Evolutionary conservation across 495 filamentous ascomycete genomes (phyloP).

Genomic region (Aspergillus sparsus): DNA sequence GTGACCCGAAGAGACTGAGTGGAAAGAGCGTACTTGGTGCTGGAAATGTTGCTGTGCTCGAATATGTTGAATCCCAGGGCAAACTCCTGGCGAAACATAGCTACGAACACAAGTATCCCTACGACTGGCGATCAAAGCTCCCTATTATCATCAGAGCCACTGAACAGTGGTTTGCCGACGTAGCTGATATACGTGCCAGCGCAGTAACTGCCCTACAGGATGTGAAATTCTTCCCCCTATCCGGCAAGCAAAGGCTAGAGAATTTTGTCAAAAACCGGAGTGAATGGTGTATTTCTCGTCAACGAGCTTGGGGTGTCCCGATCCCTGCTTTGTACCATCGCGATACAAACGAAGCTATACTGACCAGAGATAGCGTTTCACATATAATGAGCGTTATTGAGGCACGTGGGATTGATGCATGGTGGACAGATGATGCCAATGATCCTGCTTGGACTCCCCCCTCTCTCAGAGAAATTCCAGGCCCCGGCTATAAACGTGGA

Average conservation of each 20-base stretch:
- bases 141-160: constrained; percentile 91
- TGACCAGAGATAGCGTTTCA: constrained; percentile 75
- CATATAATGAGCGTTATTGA: constrained; percentile 83
- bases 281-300: constrained; percentile 99
- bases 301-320: constrained; percentile 94
- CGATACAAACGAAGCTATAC: constrained; percentile 64
- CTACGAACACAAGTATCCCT: constrained; percentile 90
- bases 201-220: constrained; percentile 67
- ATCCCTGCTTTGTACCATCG: constrained; percentile 86
- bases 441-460: constrained; percentile 73
- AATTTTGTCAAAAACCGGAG: constrained; percentile 83
- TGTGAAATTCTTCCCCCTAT: constrained; percentile 76
- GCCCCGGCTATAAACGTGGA: constrained; percentile 63
- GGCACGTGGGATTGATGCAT: constrained; percentile 78
- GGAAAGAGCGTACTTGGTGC: constrained; percentile 62
- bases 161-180: constrained; percentile 96
- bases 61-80: constrained; percentile 54
- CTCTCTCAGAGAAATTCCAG: constrained; percentile 45
- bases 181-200: constrained; percentile 71
- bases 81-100: constrained; percentile 65
- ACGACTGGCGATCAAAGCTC: constrained; percentile 94
- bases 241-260: constrained; percentile 69
- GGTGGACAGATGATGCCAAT: constrained; percentile 82
- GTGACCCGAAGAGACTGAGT: constrained; percentile 58
- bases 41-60: constrained; percentile 68